Conservation (phyloP, 257 asterid species). For the Jacaranda copaia region DNA sequence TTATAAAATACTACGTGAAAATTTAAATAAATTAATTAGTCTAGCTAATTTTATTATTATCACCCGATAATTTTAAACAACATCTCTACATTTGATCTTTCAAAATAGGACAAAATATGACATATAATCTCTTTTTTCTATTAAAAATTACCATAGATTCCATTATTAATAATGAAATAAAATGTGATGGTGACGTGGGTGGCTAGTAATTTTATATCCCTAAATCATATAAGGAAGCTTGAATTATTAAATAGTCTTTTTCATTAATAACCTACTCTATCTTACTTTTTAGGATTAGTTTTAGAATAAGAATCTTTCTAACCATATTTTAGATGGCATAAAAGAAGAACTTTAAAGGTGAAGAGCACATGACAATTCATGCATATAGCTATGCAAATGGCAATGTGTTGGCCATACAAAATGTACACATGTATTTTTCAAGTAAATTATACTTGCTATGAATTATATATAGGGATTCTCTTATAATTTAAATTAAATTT, state of each 20-base stretch:
- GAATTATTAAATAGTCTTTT: conserved; percentile 29
- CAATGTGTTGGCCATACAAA: background rate
- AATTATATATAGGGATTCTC: no score
- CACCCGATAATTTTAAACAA: background rate
- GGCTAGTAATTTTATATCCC: conserved; percentile 25
- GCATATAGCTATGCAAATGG: no score
- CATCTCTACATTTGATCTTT: background rate
- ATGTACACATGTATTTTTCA: background rate
- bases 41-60: no score
- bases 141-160: background rate
- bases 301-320: background rate
- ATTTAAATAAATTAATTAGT: no score
- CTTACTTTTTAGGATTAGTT: background rate
- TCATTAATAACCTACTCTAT: conserved; percentile 11
- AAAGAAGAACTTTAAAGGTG: background rate
- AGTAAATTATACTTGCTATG: no score
- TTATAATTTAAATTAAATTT: no score
- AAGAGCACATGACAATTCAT: background rate
- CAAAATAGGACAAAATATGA: background rate
- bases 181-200: conserved; percentile 29
- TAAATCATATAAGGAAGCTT: background rate
- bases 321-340: background rate
- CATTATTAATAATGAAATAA: background rate
- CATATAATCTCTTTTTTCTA: background rate
- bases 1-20: no score